These are phyloP conservation scores for Hyparrhenia diplandra DNA, from an alignment of 176 grass and related monocot species.

Conservation along the genomic window DNA sequence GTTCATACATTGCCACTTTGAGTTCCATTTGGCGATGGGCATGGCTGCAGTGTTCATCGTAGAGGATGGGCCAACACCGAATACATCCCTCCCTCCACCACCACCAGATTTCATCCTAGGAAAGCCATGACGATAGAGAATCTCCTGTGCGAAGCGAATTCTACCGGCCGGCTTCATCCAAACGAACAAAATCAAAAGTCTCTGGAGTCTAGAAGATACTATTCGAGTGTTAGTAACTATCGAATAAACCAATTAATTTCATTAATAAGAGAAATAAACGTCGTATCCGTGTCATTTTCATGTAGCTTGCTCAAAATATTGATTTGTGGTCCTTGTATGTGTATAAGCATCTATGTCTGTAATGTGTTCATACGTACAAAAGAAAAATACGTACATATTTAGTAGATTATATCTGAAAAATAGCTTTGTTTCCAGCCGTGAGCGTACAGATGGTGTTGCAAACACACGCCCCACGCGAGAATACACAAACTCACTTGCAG, in stretches of 20 bases:
- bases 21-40: slow-evolving; percentile 20
- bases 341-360: too few species aligned
- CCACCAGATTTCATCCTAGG: neutral
- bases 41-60: slow-evolving; percentile 19
- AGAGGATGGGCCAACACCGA: slow-evolving; percentile 11
- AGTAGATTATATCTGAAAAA: too few species aligned
- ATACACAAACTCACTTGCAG: too few species aligned
- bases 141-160: neutral
- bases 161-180: neutral
- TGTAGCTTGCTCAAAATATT: too few species aligned
- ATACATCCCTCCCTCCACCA: neutral
- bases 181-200: neutral
- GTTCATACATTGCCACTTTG: slow-evolving; percentile 37
- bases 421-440: too few species aligned
- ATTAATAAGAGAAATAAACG: neutral
- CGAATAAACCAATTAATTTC: neutral
- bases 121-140: neutral
- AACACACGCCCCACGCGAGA: too few species aligned
- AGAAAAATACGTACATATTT: too few species aligned
- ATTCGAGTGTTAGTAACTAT: neutral
- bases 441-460: too few species aligned
- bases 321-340: too few species aligned
- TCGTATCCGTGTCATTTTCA: neutral
- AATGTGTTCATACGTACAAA: too few species aligned
- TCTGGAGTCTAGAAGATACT: neutral